Evolutionary conservation across 2,329 filamentous ascomycete genomes (phyloP).

Genomic region (Colletotrichum brevisporum): DNA sequence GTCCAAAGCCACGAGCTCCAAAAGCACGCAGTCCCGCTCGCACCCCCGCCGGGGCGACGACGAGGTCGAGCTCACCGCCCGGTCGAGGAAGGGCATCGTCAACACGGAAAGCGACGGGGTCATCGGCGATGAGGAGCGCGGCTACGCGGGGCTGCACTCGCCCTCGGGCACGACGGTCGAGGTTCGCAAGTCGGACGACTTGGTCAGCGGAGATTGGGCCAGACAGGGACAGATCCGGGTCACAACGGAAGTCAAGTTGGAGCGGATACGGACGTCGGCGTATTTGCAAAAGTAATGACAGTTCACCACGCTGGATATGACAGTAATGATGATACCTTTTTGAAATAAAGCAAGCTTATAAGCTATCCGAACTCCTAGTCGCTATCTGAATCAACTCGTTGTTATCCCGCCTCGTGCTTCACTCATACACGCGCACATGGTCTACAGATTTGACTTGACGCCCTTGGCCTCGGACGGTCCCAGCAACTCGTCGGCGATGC

Average conservation of each 20-base stretch:
- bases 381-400: neutral
- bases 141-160: constrained; percentile 10
- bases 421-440: neutral
- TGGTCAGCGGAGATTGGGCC: constrained; percentile 13
- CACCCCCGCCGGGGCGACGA: constrained; percentile 14
- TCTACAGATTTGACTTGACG: constrained; percentile 8
- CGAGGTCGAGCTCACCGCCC: constrained; percentile 32
- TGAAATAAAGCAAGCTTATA: neutral
- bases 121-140: constrained; percentile 28
- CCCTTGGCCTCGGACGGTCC: constrained; percentile 33
- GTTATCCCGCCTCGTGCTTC: neutral
- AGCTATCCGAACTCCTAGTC: neutral
- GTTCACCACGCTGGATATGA: neutral
- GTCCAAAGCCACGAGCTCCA: constrained; percentile 21
- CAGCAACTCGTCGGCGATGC: constrained; percentile 64
- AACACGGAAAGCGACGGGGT: constrained; percentile 1
- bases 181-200: constrained; percentile 31
- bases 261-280: constrained; percentile 23
- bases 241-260: constrained; percentile 33
- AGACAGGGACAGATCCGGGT: constrained; percentile 27
- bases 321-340: constrained; percentile 14
- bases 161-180: constrained; percentile 28
- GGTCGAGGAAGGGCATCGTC: constrained; percentile 11
- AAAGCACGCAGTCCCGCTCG: neutral
- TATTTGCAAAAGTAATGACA: constrained; percentile 9